Base-by-base conservation (phyloP, 148 eudicot genomes). In the Vaccinium macrocarpon region DNA sequence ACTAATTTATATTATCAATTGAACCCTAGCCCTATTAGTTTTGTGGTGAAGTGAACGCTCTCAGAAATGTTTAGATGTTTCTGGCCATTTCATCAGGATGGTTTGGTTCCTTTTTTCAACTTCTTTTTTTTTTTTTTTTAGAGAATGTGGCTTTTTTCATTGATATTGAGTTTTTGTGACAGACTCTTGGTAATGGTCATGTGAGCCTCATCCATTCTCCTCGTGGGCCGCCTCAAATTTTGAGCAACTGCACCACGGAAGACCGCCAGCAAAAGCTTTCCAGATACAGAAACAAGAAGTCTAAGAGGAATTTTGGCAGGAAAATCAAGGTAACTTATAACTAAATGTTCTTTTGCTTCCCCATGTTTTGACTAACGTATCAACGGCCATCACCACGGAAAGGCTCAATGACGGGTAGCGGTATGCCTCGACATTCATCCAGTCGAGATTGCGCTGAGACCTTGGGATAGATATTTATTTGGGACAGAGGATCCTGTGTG, bases 241-340 rank as follows among this genome's bases (percentile, higher is more conserved):
- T 84, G 29, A 89, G 92, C 78, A 85, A 79, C 78, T 86, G 87
- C 86, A 84, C 88, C 79, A 83, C 87, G 62, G 99, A 94, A 87
- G 98, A 86, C 53, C 98, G 98, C 84, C 82, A 84, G 86, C 91
- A 92, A 82, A 91, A 95, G 92, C 98, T 97, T 79, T 90, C 95
- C 21, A 91, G 99, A 88, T 97, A 97, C 91, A 86, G 98, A 90
- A 90, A 86, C 89, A 97, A 97, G 94, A 97, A 90, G 87, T 78
- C 91, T 77, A 97, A 90, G 92, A 92, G 99, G 88, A 97, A 97
- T 84, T 97, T 95, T 84, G 98, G 94, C 78, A 85, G 97, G 87
- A 97, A 94, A 93, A 95, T 95, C 81, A 97, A 97, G 93, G 99
- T 97, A 86, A 72, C 32, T 12, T 42, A 42, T 16, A 70, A 27